Evolutionary conservation across 352 stramenopile species (phyloP).

Genomic region (Phytophthora melonis): DNA sequence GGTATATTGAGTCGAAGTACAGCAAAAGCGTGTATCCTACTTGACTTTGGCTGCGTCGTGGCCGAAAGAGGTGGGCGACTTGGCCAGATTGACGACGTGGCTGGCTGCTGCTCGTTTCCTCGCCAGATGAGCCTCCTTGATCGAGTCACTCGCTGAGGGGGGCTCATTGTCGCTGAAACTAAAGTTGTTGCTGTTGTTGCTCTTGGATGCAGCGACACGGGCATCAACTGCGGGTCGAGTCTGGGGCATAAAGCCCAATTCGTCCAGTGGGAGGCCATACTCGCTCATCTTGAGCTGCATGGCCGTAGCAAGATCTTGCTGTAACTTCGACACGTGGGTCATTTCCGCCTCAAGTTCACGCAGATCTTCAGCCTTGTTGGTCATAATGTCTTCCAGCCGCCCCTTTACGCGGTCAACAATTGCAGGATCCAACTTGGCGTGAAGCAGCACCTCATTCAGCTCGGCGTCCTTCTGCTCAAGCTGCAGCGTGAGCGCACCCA

Average conservation of each 20-base stretch:
- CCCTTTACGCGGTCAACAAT: conserved; percentile 87
- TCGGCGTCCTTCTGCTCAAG: conserved; percentile 94
- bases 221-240: conserved; percentile 32
- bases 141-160: conserved; percentile 3
- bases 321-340: conserved; percentile 68
- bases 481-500: conserved; percentile 81
- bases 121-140: conserved; percentile 29
- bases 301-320: conserved; percentile 85
- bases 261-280: conserved; percentile 90
- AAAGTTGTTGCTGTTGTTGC: conserved; percentile 43
- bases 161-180: conserved; percentile 2
- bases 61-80: conserved; percentile 15
- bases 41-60: conserved; percentile 24
- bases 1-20: background rate
- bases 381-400: conserved; percentile 91
- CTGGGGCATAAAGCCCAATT: conserved; percentile 81
- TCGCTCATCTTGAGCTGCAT: conserved; percentile 91
- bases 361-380: conserved; percentile 87
- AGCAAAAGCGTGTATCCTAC: background rate
- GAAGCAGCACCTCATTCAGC: conserved; percentile 92
- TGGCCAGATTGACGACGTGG: conserved; percentile 17
- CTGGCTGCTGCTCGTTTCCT: conserved; percentile 27
- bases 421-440: conserved; percentile 91
- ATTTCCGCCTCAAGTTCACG: conserved; percentile 88
- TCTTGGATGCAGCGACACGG: conserved; percentile 15